A percentile compares a stretch with the other conserved stretches of the same genome.
Conservation (phyloP, 345 rosid genomes). For the Cardamine resedifolia region DNA sequence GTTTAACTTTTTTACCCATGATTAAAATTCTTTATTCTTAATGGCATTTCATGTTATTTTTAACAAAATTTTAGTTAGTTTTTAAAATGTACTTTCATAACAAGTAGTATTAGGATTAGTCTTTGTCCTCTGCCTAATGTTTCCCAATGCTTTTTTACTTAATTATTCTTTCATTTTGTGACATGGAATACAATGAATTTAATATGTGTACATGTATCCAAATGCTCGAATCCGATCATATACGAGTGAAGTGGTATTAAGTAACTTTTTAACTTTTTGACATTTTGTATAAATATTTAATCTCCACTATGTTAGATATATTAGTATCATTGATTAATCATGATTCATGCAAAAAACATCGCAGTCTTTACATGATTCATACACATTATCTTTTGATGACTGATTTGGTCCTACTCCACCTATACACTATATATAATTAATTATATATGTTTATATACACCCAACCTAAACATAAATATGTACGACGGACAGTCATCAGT, state of each 20-base stretch:
- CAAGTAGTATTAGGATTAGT: too few relatives aligned
- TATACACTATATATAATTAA: conserved; percentile 10
- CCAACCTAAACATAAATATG: conserved; percentile 9
- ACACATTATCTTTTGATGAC: conserved; percentile 15
- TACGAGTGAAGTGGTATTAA: not conserved
- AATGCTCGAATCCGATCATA: not conserved
- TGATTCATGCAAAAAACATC: conserved; percentile 38
- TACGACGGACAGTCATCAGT: not conserved
- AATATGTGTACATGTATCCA: not conserved
- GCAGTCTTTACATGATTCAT: conserved; percentile 14
- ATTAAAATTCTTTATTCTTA: too few relatives aligned
- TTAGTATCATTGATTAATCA: conserved; percentile 12
- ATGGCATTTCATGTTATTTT: too few relatives aligned
- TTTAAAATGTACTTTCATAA: too few relatives aligned
- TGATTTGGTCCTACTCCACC: conserved; percentile 26
- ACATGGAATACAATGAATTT: too few relatives aligned
- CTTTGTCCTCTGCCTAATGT: too few relatives aligned
- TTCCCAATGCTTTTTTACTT: too few relatives aligned
- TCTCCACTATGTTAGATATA: not conserved
- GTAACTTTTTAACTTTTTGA: not conserved
- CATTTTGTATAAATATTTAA: not conserved
- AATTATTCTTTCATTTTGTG: too few relatives aligned
- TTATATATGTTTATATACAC: not conserved
- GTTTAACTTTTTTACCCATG: too few relatives aligned
- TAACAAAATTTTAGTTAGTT: too few relatives aligned